Conservation (phyloP, 2,329 filamentous ascomycete genomes). For the Neopestalotiopsis sp. region DNA sequence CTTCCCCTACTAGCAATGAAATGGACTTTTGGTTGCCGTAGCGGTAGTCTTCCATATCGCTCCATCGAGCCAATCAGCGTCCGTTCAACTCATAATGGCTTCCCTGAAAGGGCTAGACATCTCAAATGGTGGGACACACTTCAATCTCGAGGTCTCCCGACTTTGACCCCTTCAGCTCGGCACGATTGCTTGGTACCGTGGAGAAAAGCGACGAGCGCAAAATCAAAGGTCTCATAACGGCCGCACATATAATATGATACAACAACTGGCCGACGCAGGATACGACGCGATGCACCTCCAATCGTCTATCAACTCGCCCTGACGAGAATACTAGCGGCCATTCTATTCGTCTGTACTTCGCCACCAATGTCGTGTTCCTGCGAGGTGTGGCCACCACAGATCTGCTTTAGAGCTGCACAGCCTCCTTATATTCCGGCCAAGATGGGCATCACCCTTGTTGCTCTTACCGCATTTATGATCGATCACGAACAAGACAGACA, state of each 20-base stretch:
- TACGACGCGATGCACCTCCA: neutral
- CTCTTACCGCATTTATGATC: neutral
- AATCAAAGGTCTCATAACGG: neutral
- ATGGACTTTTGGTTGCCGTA: neutral
- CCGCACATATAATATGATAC: neutral
- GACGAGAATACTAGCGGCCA: neutral
- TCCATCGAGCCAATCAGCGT: neutral
- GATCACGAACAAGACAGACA: neutral
- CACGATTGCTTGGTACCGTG: neutral
- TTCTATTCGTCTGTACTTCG: neutral
- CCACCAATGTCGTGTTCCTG: slow-evolving; percentile 11
- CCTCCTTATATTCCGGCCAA: neutral
- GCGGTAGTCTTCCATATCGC: neutral
- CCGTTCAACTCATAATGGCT: neutral
- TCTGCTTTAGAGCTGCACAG: slow-evolving; percentile 7
- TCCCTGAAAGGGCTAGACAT: slow-evolving; percentile 9
- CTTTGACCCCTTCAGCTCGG: neutral
- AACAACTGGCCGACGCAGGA: neutral
- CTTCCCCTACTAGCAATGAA: neutral
- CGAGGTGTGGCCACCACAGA: slow-evolving; percentile 4
- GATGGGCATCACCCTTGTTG: neutral
- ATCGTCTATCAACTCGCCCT: neutral
- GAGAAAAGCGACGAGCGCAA: neutral
- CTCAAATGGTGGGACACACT: neutral
- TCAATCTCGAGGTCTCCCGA: neutral